These are phyloP conservation scores for Diplocarpon rosae DNA, from an alignment of 2,329 filamentous ascomycete species.

Conservation along the genomic window DNA sequence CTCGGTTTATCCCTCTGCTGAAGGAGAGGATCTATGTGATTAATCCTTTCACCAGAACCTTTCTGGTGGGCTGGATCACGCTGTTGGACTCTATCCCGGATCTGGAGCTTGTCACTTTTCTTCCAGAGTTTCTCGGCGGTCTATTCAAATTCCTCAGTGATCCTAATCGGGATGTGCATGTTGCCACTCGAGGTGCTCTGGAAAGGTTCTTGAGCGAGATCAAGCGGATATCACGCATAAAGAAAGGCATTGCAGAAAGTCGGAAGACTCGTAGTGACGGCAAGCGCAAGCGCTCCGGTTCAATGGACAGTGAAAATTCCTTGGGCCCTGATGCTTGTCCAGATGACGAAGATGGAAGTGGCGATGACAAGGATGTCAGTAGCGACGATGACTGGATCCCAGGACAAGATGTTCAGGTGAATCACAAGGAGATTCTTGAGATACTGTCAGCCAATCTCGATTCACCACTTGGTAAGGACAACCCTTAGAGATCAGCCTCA, in stretches of 20 bases:
- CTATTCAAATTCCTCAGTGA: slow-evolving; percentile 88
- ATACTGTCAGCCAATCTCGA: slow-evolving; percentile 86
- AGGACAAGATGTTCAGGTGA: slow-evolving; percentile 90
- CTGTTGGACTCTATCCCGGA: slow-evolving; percentile 94
- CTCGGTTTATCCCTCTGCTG: slow-evolving; percentile 81
- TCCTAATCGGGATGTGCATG: slow-evolving; percentile 86
- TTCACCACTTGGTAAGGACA: slow-evolving; percentile 55
- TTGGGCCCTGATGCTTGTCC: slow-evolving; percentile 45
- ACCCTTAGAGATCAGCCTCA: no score
- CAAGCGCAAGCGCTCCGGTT: slow-evolving; percentile 58
- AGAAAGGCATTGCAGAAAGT: slow-evolving; percentile 84
- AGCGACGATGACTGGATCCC: slow-evolving; percentile 93
- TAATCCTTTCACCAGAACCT: slow-evolving; percentile 89
- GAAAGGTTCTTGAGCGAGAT: slow-evolving; percentile 91
- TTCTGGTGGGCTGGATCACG: slow-evolving; percentile 92
- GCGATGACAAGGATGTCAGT: slow-evolving; percentile 46
- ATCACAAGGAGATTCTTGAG: slow-evolving; percentile 82
- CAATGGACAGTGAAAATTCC: slow-evolving; percentile 51
- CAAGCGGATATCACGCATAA: slow-evolving; percentile 84
- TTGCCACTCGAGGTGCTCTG: slow-evolving; percentile 76
- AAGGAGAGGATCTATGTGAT: slow-evolving; percentile 91
- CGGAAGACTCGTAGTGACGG: slow-evolving; percentile 52
- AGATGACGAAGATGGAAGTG: slow-evolving; percentile 46
- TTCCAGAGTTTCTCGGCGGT: slow-evolving; percentile 84
- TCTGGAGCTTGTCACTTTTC: slow-evolving; percentile 81